phyloP scores from a whole-genome alignment of 352 stramenopile species.

The Phytophthora podocarpi region DNA sequence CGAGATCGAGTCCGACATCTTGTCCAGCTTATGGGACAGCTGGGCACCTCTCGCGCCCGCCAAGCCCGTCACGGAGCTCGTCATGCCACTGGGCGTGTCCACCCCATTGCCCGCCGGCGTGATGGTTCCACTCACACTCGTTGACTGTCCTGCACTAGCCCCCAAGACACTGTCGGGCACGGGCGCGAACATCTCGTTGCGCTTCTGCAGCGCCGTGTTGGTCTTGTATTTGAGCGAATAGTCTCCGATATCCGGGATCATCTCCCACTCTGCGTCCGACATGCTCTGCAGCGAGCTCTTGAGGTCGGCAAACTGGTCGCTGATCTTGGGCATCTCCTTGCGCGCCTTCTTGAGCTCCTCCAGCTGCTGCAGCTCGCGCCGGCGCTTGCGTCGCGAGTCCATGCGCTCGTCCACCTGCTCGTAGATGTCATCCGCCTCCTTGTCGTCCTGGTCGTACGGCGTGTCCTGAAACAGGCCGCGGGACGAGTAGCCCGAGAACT shows the following conservation, averaged over 20 bases:
- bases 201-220: constrained; percentile 89
- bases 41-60: constrained; percentile 93
- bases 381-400: constrained; percentile 90
- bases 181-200: constrained; percentile 95
- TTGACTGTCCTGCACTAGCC: constrained; percentile 37
- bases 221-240: constrained; percentile 93
- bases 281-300: constrained; percentile 93
- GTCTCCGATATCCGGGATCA: constrained; percentile 97
- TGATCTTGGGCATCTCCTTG: constrained; percentile 93
- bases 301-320: constrained; percentile 97
- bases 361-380: constrained; percentile 82
- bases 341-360: constrained; percentile 89
- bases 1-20: constrained; percentile 96
- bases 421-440: constrained; percentile 97
- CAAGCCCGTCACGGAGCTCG: constrained; percentile 85
- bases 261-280: constrained; percentile 94
- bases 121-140: constrained; percentile 53
- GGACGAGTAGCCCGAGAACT: constrained; percentile 90
- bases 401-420: constrained; percentile 96
- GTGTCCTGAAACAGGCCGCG: constrained; percentile 90
- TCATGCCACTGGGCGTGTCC: constrained; percentile 67
- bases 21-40: constrained; percentile 96
- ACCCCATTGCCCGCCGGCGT: constrained; percentile 47
- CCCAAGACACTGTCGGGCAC: constrained; percentile 94
- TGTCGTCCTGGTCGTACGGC: constrained; percentile 97